Evolutionary conservation across 345 rosid species (phyloP), one percentile per base, ranked within the genome.

Genomic region (Lenwebbia sp.): DNA sequence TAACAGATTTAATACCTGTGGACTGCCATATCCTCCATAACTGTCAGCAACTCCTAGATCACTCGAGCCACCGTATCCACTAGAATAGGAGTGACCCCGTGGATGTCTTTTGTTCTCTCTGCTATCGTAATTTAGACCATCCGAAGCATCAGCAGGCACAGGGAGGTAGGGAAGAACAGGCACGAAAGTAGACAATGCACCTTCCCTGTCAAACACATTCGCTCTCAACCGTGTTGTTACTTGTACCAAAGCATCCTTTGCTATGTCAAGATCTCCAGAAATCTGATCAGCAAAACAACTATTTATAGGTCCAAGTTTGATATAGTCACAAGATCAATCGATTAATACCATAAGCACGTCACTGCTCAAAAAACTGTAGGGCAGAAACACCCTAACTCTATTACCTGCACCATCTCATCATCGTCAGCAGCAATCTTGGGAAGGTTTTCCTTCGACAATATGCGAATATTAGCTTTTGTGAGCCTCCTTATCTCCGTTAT

Each of bases 401-500:
- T 90, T 91, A 97, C 99, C 99, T 94, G 99, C 86, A 97, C 98
- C 99, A 97, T 94, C 92, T 97, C 99, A 87, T 97, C 99, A 90
- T 95, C 98, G 13, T 92, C 90, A 65, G 95, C 90, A 83, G 98
- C 99, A 91, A 96, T 88, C 87, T 96, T 96, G 26, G 99, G 99
- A 89, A 96, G 95, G 86, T 90, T 90, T 56, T 95, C 99, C 91
- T 96, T 97, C 44, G 97, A 93, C 52, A 96, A 95, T 55, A 97
- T 93, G 47, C 98, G 96, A 84, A 97, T 97, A 87, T 94, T 95
- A 58, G 99, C 99, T 92, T 94, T 96, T 11, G 98, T 96, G 56
- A 90, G 82, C 88, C 95, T 93, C 91, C 99, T 93, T 95, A 97
- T 94, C 90, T 97, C 99, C 90, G 94, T 92, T 86, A 96, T 94